Percentiles rank a stretch among this genome's conserved stretches.
phyloP scores from a whole-genome alignment of 805 yeast genomes.

The Saccharomycopsis amapae region DNA sequence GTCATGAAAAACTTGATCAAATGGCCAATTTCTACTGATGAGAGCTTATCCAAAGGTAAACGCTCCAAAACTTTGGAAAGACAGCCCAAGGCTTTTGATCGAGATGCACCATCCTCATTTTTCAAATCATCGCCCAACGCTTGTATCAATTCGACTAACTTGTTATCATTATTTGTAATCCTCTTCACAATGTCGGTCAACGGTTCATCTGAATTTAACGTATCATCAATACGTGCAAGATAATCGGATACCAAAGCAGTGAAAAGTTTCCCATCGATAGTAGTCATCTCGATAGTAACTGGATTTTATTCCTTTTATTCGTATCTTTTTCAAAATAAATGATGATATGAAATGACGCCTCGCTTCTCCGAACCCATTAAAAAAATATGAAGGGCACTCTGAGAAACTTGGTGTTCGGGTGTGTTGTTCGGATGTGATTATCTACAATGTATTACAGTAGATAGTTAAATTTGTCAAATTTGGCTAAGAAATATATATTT shows the following conservation, averaged over 20 bases:
- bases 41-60: slow-evolving; percentile 26
- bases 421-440: too few relatives aligned
- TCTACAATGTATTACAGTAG: too few relatives aligned
- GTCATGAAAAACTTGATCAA: slow-evolving; percentile 51
- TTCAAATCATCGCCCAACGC: slow-evolving; percentile 43
- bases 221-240: background rate
- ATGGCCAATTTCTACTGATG: slow-evolving; percentile 42
- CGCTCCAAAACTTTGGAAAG: slow-evolving; percentile 32
- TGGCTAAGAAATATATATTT: too few relatives aligned
- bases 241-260: background rate
- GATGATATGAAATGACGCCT: too few relatives aligned
- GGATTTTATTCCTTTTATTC: too few relatives aligned
- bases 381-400: too few relatives aligned
- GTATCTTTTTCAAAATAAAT: too few relatives aligned
- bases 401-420: too few relatives aligned
- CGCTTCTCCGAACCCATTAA: too few relatives aligned
- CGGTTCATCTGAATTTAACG: background rate
- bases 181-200: background rate
- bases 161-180: background rate
- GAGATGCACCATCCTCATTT: slow-evolving; percentile 35
- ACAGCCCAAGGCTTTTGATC: slow-evolving; percentile 37
- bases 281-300: too few relatives aligned
- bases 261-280: too few relatives aligned
- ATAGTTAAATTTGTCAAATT: too few relatives aligned
- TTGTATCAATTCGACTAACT: slow-evolving; percentile 26